Percentiles rank a stretch among this genome's conserved stretches.
phyloP scores from a whole-genome alignment of 1,284 basidiomycete species.

The Ganoderma leucocontextum region DNA sequence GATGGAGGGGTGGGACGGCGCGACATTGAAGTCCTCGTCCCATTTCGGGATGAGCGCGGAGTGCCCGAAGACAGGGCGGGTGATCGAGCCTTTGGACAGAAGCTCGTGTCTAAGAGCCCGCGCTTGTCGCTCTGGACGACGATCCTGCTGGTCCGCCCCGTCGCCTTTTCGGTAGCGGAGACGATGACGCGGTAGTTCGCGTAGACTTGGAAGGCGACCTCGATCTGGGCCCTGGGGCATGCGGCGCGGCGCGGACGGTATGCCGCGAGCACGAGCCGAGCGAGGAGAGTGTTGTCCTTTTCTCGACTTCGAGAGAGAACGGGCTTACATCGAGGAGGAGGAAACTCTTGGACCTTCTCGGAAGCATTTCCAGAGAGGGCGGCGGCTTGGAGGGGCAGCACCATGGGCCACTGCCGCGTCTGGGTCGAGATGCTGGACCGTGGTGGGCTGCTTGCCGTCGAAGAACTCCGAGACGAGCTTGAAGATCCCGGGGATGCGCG shows the following conservation, averaged over 20 bases:
- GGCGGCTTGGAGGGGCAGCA: conserved; percentile 98
- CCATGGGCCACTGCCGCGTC: conserved; percentile 99
- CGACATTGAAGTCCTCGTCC: conserved; percentile 79
- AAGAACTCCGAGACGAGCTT: conserved; percentile 99
- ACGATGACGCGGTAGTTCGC: conserved; percentile 99
- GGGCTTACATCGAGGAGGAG: conserved; percentile 97
- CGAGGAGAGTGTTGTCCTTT: conserved; percentile 99
- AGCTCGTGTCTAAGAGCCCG: conserved; percentile 93
- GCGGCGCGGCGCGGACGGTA: conserved; percentile 97
- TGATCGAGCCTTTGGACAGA: conserved; percentile 59
- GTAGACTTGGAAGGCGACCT: conserved; percentile 98
- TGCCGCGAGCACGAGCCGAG: conserved; percentile 99
- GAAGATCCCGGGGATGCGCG: conserved; percentile 97
- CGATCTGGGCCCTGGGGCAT: conserved; percentile 97
- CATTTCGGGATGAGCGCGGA: conserved; percentile 53
- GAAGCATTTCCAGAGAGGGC: conserved; percentile 98
- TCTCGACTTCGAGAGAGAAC: conserved; percentile 97
- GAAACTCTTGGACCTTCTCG: conserved; percentile 95
- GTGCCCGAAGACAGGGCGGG: conserved; percentile 57
- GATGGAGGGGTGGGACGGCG: conserved; percentile 73
- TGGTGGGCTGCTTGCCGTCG: conserved; percentile 96
- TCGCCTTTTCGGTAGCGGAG: conserved; percentile 46
- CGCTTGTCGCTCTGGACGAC: conserved; percentile 99
- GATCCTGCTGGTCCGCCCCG: conserved; percentile 43
- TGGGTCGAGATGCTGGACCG: conserved; percentile 89